phyloP scores from a whole-genome alignment of 257 asterid species.

The Solanum chilense region DNA sequence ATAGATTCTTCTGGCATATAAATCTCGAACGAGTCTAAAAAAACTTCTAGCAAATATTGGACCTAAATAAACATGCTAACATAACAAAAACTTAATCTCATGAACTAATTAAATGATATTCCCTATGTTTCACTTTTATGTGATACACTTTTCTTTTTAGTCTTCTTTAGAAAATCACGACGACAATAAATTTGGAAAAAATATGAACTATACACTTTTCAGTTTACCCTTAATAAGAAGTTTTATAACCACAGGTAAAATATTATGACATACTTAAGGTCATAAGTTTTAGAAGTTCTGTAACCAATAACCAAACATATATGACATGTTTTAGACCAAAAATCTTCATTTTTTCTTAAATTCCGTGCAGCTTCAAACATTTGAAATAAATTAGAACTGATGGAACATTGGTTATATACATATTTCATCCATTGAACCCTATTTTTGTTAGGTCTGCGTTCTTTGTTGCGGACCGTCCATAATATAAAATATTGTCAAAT shows the following conservation, averaged over 20 bases:
- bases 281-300: no score
- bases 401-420: neutral
- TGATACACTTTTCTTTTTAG: neutral
- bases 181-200: neutral
- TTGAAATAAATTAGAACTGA: neutral
- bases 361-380: neutral
- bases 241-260: neutral
- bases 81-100: neutral
- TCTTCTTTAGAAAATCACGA: neutral
- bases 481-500: neutral
- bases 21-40: neutral
- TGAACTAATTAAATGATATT: neutral
- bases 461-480: neutral
- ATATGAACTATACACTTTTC: neutral
- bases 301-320: neutral
- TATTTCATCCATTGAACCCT: neutral
- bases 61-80: neutral
- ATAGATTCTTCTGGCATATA: neutral
- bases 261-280: neutral
- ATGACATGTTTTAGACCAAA: no score
- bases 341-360: neutral
- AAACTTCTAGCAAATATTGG: neutral
- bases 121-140: rapidly evolving
- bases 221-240: neutral
- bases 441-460: neutral